Evolutionary conservation across 1,284 basidiomycete genomes (phyloP).

Genomic region (Hortiboletus rubellus): DNA sequence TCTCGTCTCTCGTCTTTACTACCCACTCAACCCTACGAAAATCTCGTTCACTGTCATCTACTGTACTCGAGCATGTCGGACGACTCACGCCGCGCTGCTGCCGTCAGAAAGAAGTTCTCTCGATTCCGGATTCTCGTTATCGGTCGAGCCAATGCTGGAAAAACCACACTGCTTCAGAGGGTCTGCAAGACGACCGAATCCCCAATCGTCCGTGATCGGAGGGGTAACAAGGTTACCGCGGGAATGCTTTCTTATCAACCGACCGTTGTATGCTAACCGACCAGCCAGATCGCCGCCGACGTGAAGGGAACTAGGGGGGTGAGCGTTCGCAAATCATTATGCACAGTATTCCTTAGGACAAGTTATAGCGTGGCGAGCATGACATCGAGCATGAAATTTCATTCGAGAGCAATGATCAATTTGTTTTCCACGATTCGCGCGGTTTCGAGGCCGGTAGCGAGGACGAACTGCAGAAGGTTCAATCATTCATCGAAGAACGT

Average conservation of each 20-base stretch:
- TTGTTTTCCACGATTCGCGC: conserved; percentile 34
- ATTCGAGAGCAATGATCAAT: conserved; percentile 20
- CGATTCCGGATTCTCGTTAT: too few relatives aligned
- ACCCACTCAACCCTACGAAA: not conserved
- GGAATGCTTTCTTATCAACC: not conserved
- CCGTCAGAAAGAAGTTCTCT: too few relatives aligned
- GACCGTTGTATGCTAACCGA: not conserved
- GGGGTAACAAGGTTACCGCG: conserved; percentile 1
- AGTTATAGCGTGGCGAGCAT: conserved; percentile 32
- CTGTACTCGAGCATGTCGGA: too few relatives aligned
- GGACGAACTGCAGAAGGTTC: conserved; percentile 13
- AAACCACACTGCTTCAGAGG: conserved; percentile 17
- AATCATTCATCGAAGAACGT: conserved; percentile 13
- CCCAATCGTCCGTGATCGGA: conserved; percentile 4
- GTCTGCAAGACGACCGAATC: conserved; percentile 13
- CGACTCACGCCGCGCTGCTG: too few relatives aligned
- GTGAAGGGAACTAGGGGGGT: not conserved
- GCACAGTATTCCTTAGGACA: not conserved
- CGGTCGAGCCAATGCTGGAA: conserved; percentile 11
- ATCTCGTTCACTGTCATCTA: not conserved
- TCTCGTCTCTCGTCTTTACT: not conserved
- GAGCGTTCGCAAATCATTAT: not conserved
- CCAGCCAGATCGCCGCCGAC: not conserved
- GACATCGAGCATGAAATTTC: conserved; percentile 34
- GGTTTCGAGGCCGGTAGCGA: conserved; percentile 30